These are phyloP conservation scores for Vickermania ingenoplastis DNA, from an alignment of 208 protist genomes.

Conservation along the genomic window DNA sequence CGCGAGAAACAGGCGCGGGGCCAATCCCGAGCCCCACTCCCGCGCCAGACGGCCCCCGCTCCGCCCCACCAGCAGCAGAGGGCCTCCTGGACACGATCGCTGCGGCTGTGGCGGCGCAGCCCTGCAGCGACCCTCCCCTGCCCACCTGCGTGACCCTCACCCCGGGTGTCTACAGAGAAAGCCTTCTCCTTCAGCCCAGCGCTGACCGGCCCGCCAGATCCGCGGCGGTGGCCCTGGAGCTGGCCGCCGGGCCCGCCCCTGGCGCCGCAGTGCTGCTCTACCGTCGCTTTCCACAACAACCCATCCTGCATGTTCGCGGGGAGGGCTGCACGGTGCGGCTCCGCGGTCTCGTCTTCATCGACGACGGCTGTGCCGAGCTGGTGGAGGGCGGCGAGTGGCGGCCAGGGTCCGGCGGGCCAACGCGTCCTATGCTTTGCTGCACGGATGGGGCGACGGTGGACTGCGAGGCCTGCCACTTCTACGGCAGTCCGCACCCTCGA, in stretches of 20 bases:
- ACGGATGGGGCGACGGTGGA: conserved; percentile 20
- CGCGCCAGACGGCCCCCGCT: neutral
- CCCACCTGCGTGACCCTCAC: conserved; percentile 22
- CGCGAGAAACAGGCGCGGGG: neutral
- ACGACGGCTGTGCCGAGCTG: neutral
- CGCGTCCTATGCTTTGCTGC: neutral
- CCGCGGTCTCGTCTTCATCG: conserved; percentile 47
- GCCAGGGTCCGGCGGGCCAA: neutral
- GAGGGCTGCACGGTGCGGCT: conserved; percentile 14
- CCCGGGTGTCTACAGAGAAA: conserved; percentile 59
- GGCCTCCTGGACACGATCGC: neutral
- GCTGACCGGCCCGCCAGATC: conserved; percentile 4
- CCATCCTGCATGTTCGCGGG: conserved; percentile 36
- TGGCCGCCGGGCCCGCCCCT: conserved; percentile 33
- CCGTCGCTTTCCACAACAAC: conserved; percentile 23
- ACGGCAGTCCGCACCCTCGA: conserved; percentile 15
- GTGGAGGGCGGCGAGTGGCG: neutral
- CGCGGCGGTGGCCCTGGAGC: conserved; percentile 8
- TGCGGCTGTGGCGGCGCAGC: neutral
- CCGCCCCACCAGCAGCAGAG: neutral
- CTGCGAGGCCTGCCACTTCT: conserved; percentile 56
- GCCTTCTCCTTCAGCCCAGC: conserved; percentile 21
- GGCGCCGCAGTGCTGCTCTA: conserved; percentile 51
- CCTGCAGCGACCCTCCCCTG: neutral
- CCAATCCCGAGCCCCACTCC: neutral